Evolutionary conservation across 805 yeast genomes (phyloP).

Genomic region (Ogataea glucozyma): DNA sequence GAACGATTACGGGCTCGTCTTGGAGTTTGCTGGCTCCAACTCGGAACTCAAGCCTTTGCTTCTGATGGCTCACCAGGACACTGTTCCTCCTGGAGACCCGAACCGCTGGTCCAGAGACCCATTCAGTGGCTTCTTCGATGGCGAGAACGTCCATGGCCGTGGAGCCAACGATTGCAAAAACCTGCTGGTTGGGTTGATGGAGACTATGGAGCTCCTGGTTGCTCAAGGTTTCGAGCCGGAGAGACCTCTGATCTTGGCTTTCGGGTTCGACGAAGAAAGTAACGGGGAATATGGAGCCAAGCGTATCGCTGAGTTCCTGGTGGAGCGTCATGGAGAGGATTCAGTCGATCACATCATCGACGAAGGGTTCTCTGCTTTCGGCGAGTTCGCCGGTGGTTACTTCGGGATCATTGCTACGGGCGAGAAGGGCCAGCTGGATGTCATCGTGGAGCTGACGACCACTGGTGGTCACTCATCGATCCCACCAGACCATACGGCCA

Average conservation of each 20-base stretch:
- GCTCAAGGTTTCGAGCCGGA: slow-evolving; percentile 50
- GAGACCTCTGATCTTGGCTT: slow-evolving; percentile 62
- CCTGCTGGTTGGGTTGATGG: slow-evolving; percentile 62
- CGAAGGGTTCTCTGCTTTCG: slow-evolving; percentile 42
- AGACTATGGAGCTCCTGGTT: slow-evolving; percentile 60
- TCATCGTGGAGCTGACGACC: slow-evolving; percentile 49
- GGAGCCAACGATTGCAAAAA: slow-evolving; percentile 80
- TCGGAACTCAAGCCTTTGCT: slow-evolving; percentile 58
- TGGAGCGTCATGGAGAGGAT: slow-evolving; percentile 58
- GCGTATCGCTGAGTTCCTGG: slow-evolving; percentile 46
- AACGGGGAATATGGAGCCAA: slow-evolving; percentile 65
- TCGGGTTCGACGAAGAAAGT: slow-evolving; percentile 82
- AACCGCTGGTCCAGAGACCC: slow-evolving; percentile 73
- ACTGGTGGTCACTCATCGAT: slow-evolving; percentile 62
- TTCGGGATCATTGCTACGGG: slow-evolving; percentile 50
- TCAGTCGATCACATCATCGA: slow-evolving; percentile 65
- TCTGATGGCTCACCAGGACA: slow-evolving; percentile 78
- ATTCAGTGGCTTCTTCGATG: slow-evolving; percentile 66
- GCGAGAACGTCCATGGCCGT: slow-evolving; percentile 68
- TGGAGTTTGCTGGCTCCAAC: slow-evolving; percentile 61
- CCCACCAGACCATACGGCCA: slow-evolving; percentile 71
- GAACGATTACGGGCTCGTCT: slow-evolving; percentile 63
- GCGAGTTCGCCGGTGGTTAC: slow-evolving; percentile 35
- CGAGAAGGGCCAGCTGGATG: slow-evolving; percentile 43
- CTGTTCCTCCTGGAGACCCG: slow-evolving; percentile 69